Percentiles rank a stretch among this genome's conserved stretches.
These are phyloP conservation scores for Escovopsis sp. DNA, from an alignment of 2,329 filamentous ascomycete species.

Conservation along the genomic window DNA sequence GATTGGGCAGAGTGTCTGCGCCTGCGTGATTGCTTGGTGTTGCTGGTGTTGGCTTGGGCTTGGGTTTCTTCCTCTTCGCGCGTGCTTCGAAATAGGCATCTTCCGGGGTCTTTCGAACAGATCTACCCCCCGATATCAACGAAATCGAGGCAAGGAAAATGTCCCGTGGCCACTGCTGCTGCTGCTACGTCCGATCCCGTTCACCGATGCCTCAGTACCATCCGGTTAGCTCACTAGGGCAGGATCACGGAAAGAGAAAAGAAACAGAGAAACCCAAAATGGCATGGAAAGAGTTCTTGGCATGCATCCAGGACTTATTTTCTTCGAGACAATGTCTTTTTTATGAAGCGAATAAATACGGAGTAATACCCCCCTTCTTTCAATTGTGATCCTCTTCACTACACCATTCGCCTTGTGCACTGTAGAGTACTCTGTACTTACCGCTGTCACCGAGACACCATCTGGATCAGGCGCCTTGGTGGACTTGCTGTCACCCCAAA, in stretches of 20 bases:
- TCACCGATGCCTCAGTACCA: not conserved
- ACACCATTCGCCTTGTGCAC: too few species aligned
- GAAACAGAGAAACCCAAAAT: conserved; percentile 2
- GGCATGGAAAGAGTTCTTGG: conserved; percentile 5
- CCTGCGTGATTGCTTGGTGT: not conserved
- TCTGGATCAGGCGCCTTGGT: too few species aligned
- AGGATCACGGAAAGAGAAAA: not conserved
- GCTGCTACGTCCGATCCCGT: too few species aligned
- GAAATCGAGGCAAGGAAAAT: too few species aligned
- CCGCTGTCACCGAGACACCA: too few species aligned
- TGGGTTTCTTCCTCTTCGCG: not conserved
- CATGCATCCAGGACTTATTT: conserved; percentile 1
- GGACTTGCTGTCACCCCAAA: too few species aligned
- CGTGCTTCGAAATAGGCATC: conserved; percentile 6
- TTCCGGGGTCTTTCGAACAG: not conserved
- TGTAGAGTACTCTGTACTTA: too few species aligned
- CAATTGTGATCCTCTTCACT: too few species aligned
- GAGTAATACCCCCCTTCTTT: too few species aligned
- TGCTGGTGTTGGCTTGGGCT: not conserved
- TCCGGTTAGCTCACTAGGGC: not conserved
- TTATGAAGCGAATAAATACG: too few species aligned
- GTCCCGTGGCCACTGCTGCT: too few species aligned
- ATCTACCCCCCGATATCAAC: too few species aligned
- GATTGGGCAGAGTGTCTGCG: not conserved
- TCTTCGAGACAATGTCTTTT: conserved; percentile 2